These are phyloP conservation scores for Moelleriella libera DNA, from an alignment of 2,329 filamentous ascomycete genomes.

Conservation along the genomic window DNA sequence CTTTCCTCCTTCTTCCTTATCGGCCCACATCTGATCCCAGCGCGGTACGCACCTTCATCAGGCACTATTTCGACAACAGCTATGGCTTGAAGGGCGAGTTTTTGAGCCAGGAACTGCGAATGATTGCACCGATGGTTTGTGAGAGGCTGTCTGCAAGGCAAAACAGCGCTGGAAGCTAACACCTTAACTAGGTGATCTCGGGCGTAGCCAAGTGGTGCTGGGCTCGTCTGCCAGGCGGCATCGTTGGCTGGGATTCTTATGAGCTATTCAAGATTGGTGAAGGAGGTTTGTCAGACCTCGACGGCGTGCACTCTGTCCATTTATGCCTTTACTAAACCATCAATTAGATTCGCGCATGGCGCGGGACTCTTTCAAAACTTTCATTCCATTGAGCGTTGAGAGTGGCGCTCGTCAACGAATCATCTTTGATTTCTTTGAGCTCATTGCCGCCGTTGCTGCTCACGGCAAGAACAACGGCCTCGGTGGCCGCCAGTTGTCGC, in stretches of 20 bases:
- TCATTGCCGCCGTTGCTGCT: constrained; percentile 79
- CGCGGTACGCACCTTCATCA: constrained; percentile 80
- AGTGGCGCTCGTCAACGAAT: constrained; percentile 75
- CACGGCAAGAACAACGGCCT: constrained; percentile 89
- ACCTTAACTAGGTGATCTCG: constrained; percentile 58
- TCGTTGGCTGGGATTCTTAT: constrained; percentile 95
- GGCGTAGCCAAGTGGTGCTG: constrained; percentile 98
- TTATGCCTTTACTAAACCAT: constrained; percentile 2
- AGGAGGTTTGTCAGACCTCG: constrained; percentile 45
- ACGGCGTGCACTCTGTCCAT: not conserved
- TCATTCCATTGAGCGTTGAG: constrained; percentile 87
- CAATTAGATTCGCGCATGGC: constrained; percentile 74
- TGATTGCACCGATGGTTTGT: constrained; percentile 85
- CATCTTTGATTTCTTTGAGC: constrained; percentile 92
- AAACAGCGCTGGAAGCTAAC: not conserved
- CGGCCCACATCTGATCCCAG: constrained; percentile 85
- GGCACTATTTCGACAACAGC: constrained; percentile 73
- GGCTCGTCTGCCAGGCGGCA: constrained; percentile 78
- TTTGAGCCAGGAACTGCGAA: constrained; percentile 72
- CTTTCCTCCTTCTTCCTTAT: constrained; percentile 88
- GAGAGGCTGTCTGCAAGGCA: not conserved
- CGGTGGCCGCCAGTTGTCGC: constrained; percentile 81
- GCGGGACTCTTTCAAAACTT: constrained; percentile 86
- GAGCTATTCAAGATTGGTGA: constrained; percentile 93
- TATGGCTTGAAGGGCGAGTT: constrained; percentile 52